phyloP scores from a whole-genome alignment of 495 filamentous ascomycete species.

The Penicillium lividum region DNA sequence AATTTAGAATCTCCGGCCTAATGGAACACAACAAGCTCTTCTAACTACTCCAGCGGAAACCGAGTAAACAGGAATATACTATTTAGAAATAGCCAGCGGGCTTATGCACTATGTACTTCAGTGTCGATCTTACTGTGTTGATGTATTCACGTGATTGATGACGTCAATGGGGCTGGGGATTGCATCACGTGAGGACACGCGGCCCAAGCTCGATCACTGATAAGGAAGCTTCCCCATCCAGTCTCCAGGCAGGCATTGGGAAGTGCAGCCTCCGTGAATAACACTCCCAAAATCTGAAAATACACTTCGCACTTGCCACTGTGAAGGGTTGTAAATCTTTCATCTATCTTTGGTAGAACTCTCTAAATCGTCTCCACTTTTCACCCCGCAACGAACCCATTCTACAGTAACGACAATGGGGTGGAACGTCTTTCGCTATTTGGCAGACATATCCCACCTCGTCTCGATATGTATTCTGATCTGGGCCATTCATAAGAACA shows the following conservation, averaged over 20 bases:
- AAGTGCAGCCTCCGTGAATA: neutral
- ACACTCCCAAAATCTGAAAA: neutral
- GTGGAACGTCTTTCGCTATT: slow-evolving; percentile 72
- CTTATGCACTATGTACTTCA: too few species aligned
- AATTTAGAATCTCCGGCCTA: too few species aligned
- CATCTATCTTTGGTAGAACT: neutral
- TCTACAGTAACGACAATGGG: slow-evolving; percentile 31
- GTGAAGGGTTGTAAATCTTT: neutral
- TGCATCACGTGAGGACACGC: slow-evolving; percentile 31
- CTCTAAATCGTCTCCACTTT: neutral
- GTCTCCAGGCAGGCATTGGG: slow-evolving; percentile 1
- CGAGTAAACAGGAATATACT: too few species aligned
- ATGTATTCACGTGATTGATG: slow-evolving; percentile 17
- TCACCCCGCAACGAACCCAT: slow-evolving; percentile 12
- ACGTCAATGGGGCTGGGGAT: too few species aligned
- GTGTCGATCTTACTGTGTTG: too few species aligned
- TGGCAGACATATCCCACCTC: slow-evolving; percentile 81
- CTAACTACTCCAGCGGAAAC: too few species aligned
- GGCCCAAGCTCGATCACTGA: slow-evolving; percentile 21
- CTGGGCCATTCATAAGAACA: slow-evolving; percentile 85
- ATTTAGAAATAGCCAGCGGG: too few species aligned
- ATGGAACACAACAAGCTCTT: too few species aligned
- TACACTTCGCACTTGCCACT: neutral
- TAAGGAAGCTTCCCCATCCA: slow-evolving; percentile 16
- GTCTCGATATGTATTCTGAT: slow-evolving; percentile 86